Conservation (phyloP, 2,329 filamentous ascomycete genomes). For the Ceratocystis eucalypticola region DNA sequence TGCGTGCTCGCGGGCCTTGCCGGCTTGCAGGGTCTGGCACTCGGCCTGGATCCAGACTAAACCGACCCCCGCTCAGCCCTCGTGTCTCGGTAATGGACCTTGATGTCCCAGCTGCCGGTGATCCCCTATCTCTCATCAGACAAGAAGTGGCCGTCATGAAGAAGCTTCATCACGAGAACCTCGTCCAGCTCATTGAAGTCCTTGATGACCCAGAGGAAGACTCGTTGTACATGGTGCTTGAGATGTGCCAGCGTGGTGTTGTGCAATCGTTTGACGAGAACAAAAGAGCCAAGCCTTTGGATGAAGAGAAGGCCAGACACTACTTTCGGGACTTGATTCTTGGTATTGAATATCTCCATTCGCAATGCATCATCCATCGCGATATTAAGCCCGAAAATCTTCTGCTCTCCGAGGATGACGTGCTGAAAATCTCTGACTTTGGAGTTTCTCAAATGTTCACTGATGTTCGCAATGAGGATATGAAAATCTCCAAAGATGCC, state of each 20-base stretch:
- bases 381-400: slow-evolving; percentile 98
- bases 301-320: slow-evolving; percentile 65
- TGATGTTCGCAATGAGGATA: slow-evolving; percentile 52
- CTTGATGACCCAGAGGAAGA: slow-evolving; percentile 92
- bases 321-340: slow-evolving; percentile 94
- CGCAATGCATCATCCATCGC: slow-evolving; percentile 85
- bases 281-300: slow-evolving; percentile 68
- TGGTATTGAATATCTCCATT: slow-evolving; percentile 92
- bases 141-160: slow-evolving; percentile 99
- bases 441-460: slow-evolving; percentile 99
- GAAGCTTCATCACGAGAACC: slow-evolving; percentile 85
- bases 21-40: slow-evolving; percentile 23
- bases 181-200: slow-evolving; percentile 89
- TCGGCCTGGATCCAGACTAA: slow-evolving; percentile 22
- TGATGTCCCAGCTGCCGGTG: slow-evolving; percentile 39
- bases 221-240: slow-evolving; percentile 94
- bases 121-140: slow-evolving; percentile 73
- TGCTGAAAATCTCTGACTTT: slow-evolving; percentile 96
- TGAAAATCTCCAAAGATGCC: slow-evolving; percentile 85
- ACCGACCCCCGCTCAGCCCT: slow-evolving; percentile 10
- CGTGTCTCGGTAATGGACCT: slow-evolving; percentile 14
- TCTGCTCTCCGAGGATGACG: slow-evolving; percentile 73
- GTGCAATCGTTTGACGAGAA: slow-evolving; percentile 92
- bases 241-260: slow-evolving; percentile 97
- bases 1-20: slow-evolving; percentile 43